Conservation (phyloP, 805 yeast genomes). For the Starmerella sp. region DNA sequence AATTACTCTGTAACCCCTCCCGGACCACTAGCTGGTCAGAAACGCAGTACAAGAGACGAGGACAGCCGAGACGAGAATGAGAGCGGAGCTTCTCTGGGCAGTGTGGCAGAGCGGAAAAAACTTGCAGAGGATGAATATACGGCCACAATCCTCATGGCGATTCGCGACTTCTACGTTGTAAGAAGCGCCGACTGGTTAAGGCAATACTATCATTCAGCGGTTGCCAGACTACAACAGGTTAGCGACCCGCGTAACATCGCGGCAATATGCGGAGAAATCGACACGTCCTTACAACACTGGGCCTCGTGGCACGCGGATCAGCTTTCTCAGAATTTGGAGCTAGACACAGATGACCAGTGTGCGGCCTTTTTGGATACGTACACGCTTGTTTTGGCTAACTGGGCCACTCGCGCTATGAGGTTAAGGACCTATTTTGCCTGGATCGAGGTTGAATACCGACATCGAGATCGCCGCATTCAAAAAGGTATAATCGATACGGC, state of each 20-base stretch:
- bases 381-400: not conserved
- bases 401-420: not conserved
- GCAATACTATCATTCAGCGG: not conserved
- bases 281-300: not conserved
- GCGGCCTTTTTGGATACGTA: not conserved
- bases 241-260: not conserved
- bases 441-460: not conserved
- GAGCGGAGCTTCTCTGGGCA: not conserved
- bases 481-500: not conserved
- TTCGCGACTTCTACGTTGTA: not conserved
- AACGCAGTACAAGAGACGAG: not conserved
- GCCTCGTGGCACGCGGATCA: not conserved
- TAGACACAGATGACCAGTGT: not conserved
- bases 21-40: not conserved
- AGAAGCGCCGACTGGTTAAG: not conserved
- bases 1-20: not conserved
- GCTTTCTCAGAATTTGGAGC: not conserved
- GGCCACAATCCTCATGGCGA: not conserved
- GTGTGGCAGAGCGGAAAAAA: not conserved
- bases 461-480: not conserved
- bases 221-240: not conserved
- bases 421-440: not conserved
- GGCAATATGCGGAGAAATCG: not conserved
- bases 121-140: not conserved
- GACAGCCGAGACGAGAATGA: not conserved